Evolutionary conservation across 805 yeast species (phyloP).

Genomic region (Candida berthetii): DNA sequence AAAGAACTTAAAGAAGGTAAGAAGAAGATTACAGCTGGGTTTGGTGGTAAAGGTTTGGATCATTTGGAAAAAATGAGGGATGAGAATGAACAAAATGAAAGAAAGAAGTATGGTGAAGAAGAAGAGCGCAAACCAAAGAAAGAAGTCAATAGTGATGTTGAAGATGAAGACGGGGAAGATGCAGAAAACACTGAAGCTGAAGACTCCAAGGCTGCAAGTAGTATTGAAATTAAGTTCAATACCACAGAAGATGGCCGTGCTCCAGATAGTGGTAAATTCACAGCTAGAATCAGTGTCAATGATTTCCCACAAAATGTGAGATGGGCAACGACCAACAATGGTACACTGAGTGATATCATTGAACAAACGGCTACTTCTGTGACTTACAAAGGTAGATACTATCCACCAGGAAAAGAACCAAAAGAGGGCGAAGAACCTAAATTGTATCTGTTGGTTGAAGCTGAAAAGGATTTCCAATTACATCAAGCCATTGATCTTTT

Average conservation of each 20-base stretch:
- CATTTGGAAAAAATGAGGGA: slow-evolving; percentile 62
- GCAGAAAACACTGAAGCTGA: slow-evolving; percentile 12
- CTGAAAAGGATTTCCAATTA: slow-evolving; percentile 54
- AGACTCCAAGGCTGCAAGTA: slow-evolving; percentile 15
- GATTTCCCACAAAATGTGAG: slow-evolving; percentile 80
- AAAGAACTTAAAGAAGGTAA: slow-evolving; percentile 62
- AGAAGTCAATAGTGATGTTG: slow-evolving; percentile 4
- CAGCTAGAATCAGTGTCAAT: slow-evolving; percentile 69
- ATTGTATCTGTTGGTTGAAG: slow-evolving; percentile 73
- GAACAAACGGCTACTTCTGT: slow-evolving; percentile 72
- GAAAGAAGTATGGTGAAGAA: slow-evolving; percentile 41
- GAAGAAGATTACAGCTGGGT: slow-evolving; percentile 64
- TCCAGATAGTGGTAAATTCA: slow-evolving; percentile 49
- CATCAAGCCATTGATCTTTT: slow-evolving; percentile 51
- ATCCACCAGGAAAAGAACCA: slow-evolving; percentile 54
- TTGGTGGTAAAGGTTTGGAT: slow-evolving; percentile 90
- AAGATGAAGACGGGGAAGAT: slow-evolving; percentile 16
- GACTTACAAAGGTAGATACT: slow-evolving; percentile 76
- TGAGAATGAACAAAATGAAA: slow-evolving; percentile 41
- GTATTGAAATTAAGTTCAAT: slow-evolving; percentile 39
- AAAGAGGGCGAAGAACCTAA: slow-evolving; percentile 62
- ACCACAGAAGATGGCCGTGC: slow-evolving; percentile 47
- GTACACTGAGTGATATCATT: slow-evolving; percentile 53
- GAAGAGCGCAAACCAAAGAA: slow-evolving; percentile 15
- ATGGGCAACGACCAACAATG: slow-evolving; percentile 70